phyloP scores from a whole-genome alignment of 371 early-diverging fungal genomes.

The Lichtheimia ramosa region DNA sequence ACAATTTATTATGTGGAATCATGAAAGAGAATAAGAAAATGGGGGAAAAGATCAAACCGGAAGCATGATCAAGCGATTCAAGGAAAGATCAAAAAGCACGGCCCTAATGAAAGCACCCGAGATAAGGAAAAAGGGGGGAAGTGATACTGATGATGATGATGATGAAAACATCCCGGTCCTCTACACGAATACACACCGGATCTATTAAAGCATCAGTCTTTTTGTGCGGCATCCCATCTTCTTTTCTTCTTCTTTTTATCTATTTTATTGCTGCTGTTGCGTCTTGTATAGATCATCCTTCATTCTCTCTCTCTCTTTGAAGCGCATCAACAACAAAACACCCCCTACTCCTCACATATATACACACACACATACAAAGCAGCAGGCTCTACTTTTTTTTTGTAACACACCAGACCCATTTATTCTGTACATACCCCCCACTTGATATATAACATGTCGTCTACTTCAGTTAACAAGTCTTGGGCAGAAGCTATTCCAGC shows the following conservation, averaged over 20 bases:
- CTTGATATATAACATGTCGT: slow-evolving; percentile 1
- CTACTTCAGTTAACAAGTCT: slow-evolving; percentile 19
- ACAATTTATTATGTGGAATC: too few species aligned
- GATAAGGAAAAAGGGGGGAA: neutral
- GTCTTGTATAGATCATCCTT: neutral
- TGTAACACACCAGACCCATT: neutral
- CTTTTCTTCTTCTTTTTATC: neutral
- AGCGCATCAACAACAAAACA: neutral
- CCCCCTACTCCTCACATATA: neutral
- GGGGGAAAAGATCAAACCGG: too few species aligned
- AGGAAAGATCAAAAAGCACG: too few species aligned
- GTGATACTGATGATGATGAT: too few species aligned
- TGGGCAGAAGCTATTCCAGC: slow-evolving; percentile 82
- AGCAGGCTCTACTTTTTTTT: neutral
- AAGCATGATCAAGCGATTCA: too few species aligned
- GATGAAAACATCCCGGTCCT: too few species aligned
- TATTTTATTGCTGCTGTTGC: slow-evolving; percentile 2
- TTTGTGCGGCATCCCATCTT: neutral
- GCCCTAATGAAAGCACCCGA: neutral
- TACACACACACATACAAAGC: neutral
- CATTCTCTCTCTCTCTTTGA: neutral
- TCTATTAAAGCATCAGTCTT: neutral
- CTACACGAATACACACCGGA: neutral
- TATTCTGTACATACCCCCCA: slow-evolving; percentile 1
- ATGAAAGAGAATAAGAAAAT: too few species aligned